Evolutionary conservation across 495 filamentous ascomycete genomes (phyloP), one percentile per base, ranked within the genome.

Genomic region (Penicillium maclennaniae): DNA sequence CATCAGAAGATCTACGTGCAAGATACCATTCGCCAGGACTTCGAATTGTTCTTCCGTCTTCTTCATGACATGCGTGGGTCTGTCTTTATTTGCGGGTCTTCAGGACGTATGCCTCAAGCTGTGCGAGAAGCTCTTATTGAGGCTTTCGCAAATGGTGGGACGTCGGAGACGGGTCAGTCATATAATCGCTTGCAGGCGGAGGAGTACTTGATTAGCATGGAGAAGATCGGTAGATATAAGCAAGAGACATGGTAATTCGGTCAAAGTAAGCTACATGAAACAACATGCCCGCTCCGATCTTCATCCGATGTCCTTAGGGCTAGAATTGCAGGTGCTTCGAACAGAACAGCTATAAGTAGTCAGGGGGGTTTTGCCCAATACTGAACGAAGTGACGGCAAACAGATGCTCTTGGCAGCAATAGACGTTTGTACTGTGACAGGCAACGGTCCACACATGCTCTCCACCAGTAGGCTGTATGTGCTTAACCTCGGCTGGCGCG

Each of bases 1-100:
- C 66, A 68, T 27, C 74, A 83, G 53, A 96, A 96, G 69, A 66
- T 87, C 25, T 99, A 99, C 61, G 92, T 99, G 9, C 93, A 99
- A 62, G 83, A 96, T 67, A 71, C 85, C 4, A 81, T 99, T 42
- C 79, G 84, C 0, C 69, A 83, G 60, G 70, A 89, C 16, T 79
- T 76, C 0, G 38, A 53, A 8, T 56, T 77, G 25, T 78, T 97
- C 5, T 86, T 79, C 59, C 61, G 78, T 4, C 62, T 84, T 26
- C 63, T 97, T 10, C 65, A 77, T 45, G 68, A 74, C 26, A 50
- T 70, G 23, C 51, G 66, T 1, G 88, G 83, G 0, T 73, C 82
- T 3, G 74, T 91, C 3, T 89, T 83, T 68, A 79, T 98, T 10
- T 97, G 93, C 67, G 93, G 93, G 6, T 91, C 83, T 23, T 84